These are phyloP conservation scores for Yarrowia deformans DNA, from an alignment of 805 yeast species.

Conservation along the genomic window DNA sequence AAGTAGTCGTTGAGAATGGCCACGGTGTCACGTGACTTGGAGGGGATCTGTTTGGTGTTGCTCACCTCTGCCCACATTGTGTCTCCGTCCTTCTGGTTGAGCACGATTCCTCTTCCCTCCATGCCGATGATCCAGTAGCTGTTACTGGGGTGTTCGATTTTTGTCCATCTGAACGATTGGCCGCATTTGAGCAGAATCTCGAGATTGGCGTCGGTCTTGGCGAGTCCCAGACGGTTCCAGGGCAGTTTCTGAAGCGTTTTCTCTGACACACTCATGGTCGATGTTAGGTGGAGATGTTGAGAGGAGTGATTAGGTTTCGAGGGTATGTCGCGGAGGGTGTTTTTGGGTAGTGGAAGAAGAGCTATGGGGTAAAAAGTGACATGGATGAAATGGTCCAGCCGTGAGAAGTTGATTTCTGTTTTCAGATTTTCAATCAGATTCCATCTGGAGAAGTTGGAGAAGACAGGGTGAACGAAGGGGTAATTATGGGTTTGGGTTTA, in stretches of 20 bases:
- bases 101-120: constrained; percentile 64
- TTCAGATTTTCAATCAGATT: not conserved
- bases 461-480: constrained; percentile 1
- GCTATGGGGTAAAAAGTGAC: too few relatives aligned
- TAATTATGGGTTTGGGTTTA: constrained; percentile 15
- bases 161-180: constrained; percentile 84
- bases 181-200: constrained; percentile 79
- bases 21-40: constrained; percentile 19
- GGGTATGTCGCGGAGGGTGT: too few relatives aligned
- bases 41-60: not conserved
- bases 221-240: constrained; percentile 16
- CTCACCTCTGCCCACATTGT: constrained; percentile 29
- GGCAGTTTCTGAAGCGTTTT: constrained; percentile 12
- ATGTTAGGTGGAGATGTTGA: not conserved
- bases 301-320: constrained; percentile 10
- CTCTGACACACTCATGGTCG: constrained; percentile 9
- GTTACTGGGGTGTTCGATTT: constrained; percentile 55
- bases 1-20: constrained; percentile 58
- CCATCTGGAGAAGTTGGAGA: not conserved
- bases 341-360: too few relatives aligned
- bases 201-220: constrained; percentile 47
- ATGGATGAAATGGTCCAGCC: too few relatives aligned
- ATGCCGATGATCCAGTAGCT: constrained; percentile 59
- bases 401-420: too few relatives aligned
- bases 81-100: constrained; percentile 56